These are phyloP conservation scores for Cudoniella acicularis DNA, from an alignment of 495 filamentous ascomycete species.

Conservation along the genomic window DNA sequence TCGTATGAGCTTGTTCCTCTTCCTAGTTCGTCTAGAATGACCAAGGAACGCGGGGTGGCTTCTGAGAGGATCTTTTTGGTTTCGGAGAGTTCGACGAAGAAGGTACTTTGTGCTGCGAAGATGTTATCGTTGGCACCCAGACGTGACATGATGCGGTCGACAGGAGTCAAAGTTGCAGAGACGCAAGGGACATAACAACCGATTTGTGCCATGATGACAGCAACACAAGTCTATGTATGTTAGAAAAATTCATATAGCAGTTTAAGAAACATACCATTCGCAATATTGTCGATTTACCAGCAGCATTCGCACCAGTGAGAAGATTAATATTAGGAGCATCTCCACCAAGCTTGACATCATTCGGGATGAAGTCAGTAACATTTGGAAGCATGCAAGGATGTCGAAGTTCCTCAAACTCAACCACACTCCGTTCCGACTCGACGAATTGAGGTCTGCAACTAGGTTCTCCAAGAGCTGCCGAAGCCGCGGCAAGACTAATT, in stretches of 20 bases:
- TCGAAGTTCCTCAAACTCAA: conserved; percentile 88
- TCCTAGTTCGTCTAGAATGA: conserved; percentile 96
- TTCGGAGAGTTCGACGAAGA: conserved; percentile 96
- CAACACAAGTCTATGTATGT: conserved; percentile 69
- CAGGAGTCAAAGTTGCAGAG: conserved; percentile 81
- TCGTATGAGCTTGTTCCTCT: conserved; percentile 94
- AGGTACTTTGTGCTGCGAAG: conserved; percentile 95
- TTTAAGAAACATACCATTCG: conserved; percentile 67
- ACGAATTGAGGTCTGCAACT: conserved; percentile 87
- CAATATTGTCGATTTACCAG: conserved; percentile 96
- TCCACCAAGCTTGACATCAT: conserved; percentile 87
- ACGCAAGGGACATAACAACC: conserved; percentile 87
- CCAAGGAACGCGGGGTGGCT: conserved; percentile 88
- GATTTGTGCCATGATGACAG: conserved; percentile 98
- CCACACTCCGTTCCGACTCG: conserved; percentile 73
- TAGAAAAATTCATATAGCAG: background rate
- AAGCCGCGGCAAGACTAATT: conserved; percentile 87
- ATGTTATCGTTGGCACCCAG: conserved; percentile 99
- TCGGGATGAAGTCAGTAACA: conserved; percentile 94
- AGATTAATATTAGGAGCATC: conserved; percentile 76
- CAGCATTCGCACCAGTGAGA: conserved; percentile 94
- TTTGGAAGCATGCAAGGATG: conserved; percentile 91
- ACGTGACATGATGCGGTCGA: conserved; percentile 98
- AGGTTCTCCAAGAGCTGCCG: conserved; percentile 74
- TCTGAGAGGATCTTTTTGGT: conserved; percentile 98